These are phyloP conservation scores for Termitomyces sp. DNA, from an alignment of 768 basidiomycete genomes.

Conservation along the genomic window DNA sequence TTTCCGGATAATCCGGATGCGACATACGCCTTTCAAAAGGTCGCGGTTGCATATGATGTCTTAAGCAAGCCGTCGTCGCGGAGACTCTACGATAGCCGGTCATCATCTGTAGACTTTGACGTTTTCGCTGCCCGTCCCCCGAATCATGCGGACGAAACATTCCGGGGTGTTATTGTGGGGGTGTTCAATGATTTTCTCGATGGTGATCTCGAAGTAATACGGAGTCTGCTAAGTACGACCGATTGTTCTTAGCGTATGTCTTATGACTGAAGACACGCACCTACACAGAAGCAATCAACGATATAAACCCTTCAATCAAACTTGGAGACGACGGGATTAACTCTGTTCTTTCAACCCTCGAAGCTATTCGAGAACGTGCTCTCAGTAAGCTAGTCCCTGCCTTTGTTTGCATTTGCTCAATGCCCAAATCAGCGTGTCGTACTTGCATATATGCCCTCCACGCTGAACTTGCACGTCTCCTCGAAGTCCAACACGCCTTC, in stretches of 20 bases:
- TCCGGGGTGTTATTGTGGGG: conserved; percentile 64
- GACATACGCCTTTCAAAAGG: conserved; percentile 82
- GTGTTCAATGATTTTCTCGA: conserved; percentile 81
- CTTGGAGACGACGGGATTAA: conserved; percentile 78
- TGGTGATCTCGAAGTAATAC: conserved; percentile 83
- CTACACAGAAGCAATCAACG: conserved; percentile 61
- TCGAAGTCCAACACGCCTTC: conserved; percentile 77
- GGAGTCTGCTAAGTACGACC: conserved; percentile 64
- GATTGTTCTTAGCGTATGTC: not conserved
- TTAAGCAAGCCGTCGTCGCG: conserved; percentile 68
- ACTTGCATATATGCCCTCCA: conserved; percentile 73
- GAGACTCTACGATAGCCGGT: conserved; percentile 61
- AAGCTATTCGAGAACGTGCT: conserved; percentile 66
- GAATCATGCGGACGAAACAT: conserved; percentile 71
- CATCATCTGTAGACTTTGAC: conserved; percentile 40
- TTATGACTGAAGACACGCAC: not conserved
- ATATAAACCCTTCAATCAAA: conserved; percentile 72
- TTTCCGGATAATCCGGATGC: conserved; percentile 73
- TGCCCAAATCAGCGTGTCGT: conserved; percentile 50
- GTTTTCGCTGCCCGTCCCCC: conserved; percentile 48
- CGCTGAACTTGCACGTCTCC: conserved; percentile 65
- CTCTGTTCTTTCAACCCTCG: conserved; percentile 63
- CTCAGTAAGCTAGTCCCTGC: conserved; percentile 45
- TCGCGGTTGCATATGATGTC: conserved; percentile 78
- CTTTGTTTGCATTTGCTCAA: not conserved